These are phyloP conservation scores for Heliocybe sulcata DNA, from an alignment of 1,284 basidiomycete genomes.

Conservation along the genomic window DNA sequence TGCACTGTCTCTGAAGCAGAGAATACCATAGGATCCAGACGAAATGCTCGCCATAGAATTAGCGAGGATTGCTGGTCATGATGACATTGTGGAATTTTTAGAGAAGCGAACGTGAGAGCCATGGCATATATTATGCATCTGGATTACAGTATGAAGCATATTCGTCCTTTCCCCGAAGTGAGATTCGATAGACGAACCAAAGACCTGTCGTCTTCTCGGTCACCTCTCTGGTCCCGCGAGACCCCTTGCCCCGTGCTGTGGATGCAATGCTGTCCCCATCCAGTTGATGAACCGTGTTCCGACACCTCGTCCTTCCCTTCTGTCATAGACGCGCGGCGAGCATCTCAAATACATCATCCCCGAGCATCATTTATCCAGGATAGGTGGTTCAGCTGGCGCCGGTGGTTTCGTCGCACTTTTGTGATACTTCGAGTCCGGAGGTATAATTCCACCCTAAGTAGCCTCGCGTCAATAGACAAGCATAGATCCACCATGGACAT, in stretches of 20 bases:
- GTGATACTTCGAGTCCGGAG: conserved; percentile 40
- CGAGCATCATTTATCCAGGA: neutral
- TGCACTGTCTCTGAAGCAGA: neutral
- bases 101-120: conserved; percentile 7
- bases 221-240: too few relatives aligned
- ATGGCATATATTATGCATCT: neutral
- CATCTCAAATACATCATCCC: too few relatives aligned
- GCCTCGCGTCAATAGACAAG: conserved; percentile 26
- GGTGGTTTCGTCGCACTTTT: neutral
- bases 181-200: neutral
- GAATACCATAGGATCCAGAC: conserved; percentile 58
- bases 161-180: neutral
- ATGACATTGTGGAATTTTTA: conserved; percentile 49
- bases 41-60: conserved; percentile 59
- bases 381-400: neutral
- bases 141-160: neutral
- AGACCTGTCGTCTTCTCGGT: neutral
- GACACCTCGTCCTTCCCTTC: too few relatives aligned
- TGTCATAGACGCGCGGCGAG: too few relatives aligned
- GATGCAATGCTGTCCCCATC: too few relatives aligned
- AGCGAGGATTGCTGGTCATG: conserved; percentile 60
- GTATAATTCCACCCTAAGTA: conserved; percentile 34
- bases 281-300: too few relatives aligned
- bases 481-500: neutral
- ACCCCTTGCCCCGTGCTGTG: too few relatives aligned